Conservation (phyloP, 352 stramenopile genomes). For the Blastocystis hominis region DNA sequence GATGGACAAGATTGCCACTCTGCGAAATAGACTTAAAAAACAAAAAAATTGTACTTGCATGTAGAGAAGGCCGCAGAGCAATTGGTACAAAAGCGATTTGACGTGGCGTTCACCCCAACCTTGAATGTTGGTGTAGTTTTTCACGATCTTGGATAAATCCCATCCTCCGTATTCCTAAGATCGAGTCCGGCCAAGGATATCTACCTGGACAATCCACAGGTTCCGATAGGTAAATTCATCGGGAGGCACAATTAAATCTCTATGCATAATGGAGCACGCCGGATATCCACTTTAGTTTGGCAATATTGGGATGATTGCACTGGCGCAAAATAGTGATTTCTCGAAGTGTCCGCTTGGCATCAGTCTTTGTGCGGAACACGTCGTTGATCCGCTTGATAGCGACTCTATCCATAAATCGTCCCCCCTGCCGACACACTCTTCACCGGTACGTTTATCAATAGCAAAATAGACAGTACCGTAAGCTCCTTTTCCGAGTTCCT, state of each 20-base stretch:
- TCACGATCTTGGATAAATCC: slow-evolving; percentile 51
- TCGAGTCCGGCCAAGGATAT: background rate
- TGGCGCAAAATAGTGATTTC: slow-evolving; percentile 54
- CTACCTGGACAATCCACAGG: slow-evolving; percentile 53
- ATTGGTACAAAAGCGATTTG: slow-evolving; percentile 71
- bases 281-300: background rate
- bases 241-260: slow-evolving; percentile 45
- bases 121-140: slow-evolving; percentile 64
- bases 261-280: background rate
- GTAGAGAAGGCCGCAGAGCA: slow-evolving; percentile 85
- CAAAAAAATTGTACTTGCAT: slow-evolving; percentile 66
- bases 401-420: slow-evolving; percentile 6
- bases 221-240: slow-evolving; percentile 49
- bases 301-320: slow-evolving; percentile 51
- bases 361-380: slow-evolving; percentile 58
- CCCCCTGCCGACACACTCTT: background rate
- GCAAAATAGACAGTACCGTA: slow-evolving; percentile 54
- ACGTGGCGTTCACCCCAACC: slow-evolving; percentile 71
- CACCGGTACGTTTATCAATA: background rate
- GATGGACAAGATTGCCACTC: slow-evolving; percentile 65
- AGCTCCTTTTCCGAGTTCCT: slow-evolving; percentile 54
- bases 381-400: slow-evolving; percentile 55
- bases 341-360: slow-evolving; percentile 52
- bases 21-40: background rate
- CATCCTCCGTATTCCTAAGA: slow-evolving; percentile 43